Percentiles rank a stretch among this genome's conserved stretches.
phyloP scores from a whole-genome alignment of 1,139 yeast genomes.

The Candida sp. region DNA sequence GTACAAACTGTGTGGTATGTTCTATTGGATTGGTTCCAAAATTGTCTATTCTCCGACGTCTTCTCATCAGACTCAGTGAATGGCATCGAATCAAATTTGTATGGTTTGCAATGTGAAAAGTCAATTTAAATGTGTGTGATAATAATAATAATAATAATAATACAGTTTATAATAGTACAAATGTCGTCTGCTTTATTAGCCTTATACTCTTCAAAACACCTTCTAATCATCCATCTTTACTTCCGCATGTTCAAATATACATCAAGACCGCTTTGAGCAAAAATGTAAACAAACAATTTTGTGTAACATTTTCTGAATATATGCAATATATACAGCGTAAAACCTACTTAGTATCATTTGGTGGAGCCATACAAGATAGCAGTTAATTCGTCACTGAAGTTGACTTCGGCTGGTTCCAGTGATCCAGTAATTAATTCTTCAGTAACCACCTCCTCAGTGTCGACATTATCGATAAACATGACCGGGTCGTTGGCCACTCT shows the following conservation, averaged over 20 bases:
- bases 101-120: too few relatives aligned
- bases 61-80: background rate
- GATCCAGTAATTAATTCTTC: conserved; percentile 16
- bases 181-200: background rate
- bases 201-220: background rate
- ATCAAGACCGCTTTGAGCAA: background rate
- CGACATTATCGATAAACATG: conserved; percentile 13
- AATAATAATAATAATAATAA: background rate
- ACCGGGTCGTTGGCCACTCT: conserved; percentile 21
- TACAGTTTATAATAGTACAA: background rate
- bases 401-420: conserved; percentile 7
- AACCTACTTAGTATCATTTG: background rate
- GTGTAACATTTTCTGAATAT: background rate
- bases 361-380: conserved; percentile 8
- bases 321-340: background rate
- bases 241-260: background rate
- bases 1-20: background rate
- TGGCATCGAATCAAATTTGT: background rate
- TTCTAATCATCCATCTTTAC: background rate
- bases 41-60: background rate
- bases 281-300: background rate
- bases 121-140: too few relatives aligned
- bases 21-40: background rate
- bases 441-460: conserved; percentile 14
- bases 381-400: conserved; percentile 18